These are phyloP conservation scores for Staphylotrichum tortipilum DNA, from an alignment of 495 filamentous ascomycete genomes.

Conservation along the genomic window DNA sequence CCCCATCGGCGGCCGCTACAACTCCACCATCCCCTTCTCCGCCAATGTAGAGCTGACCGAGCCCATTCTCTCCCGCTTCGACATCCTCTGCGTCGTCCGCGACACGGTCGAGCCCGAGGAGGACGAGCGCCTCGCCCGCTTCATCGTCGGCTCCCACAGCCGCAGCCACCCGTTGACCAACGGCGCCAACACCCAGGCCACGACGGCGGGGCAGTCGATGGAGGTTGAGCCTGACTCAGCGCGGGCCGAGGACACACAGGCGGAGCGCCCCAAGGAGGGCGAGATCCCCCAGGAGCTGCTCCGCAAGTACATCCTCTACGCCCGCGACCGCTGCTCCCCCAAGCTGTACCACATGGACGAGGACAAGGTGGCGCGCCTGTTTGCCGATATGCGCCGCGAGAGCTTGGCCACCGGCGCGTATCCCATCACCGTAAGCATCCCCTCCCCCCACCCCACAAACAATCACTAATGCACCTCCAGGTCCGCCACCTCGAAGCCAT, in stretches of 20 bases:
- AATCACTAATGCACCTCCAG: constrained; percentile 39
- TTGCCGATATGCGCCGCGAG: constrained; percentile 93
- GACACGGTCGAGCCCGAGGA: constrained; percentile 96
- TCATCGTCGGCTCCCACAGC: constrained; percentile 89
- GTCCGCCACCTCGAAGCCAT: constrained; percentile 97
- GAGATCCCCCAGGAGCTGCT: constrained; percentile 88
- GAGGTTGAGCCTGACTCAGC: constrained; percentile 47
- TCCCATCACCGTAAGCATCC: constrained; percentile 92
- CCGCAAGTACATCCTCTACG: constrained; percentile 95
- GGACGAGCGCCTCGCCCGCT: constrained; percentile 88
- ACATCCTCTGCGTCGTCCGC: constrained; percentile 93
- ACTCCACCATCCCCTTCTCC: constrained; percentile 88
- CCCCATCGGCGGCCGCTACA: constrained; percentile 93
- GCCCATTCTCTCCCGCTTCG: constrained; percentile 96
- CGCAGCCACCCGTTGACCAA: constrained; percentile 74
- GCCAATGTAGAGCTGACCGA: constrained; percentile 97
- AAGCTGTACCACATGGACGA: constrained; percentile 98
- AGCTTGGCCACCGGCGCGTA: constrained; percentile 88
- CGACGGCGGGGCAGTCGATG: constrained; percentile 43
- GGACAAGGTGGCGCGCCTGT: constrained; percentile 89
- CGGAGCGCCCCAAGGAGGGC: constrained; percentile 50
- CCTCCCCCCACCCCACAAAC: not conserved
- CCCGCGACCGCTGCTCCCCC: constrained; percentile 78
- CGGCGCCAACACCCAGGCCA: constrained; percentile 20
- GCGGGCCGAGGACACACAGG: constrained; percentile 21